Evolutionary conservation across 2,329 filamentous ascomycete species (phyloP).

Genomic region (Fusarium oxysporum): DNA sequence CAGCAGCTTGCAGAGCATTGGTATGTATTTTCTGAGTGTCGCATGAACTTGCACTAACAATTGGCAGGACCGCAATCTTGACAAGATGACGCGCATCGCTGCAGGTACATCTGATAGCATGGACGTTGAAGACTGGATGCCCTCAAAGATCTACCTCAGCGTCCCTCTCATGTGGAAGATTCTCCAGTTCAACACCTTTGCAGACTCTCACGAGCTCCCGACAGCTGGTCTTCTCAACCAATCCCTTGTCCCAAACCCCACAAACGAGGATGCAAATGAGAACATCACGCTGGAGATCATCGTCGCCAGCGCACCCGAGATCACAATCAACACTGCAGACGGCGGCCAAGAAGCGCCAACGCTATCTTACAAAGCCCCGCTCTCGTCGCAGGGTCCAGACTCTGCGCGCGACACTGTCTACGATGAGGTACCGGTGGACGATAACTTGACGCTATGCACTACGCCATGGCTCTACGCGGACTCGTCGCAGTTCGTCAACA

Average conservation of each 20-base stretch:
- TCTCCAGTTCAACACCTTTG: constrained; percentile 59
- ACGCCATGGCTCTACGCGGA: constrained; percentile 59
- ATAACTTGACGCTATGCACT: constrained; percentile 55
- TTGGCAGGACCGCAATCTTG: constrained; percentile 59
- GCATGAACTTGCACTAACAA: constrained; percentile 11
- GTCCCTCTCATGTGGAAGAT: constrained; percentile 66
- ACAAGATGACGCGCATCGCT: constrained; percentile 62
- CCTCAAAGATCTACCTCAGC: constrained; percentile 63
- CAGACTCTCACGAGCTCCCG: constrained; percentile 51
- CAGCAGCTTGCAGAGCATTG: constrained; percentile 58
- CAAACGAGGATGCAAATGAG: constrained; percentile 50
- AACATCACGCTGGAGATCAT: constrained; percentile 60
- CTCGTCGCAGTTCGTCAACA: constrained; percentile 53
- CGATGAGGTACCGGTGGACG: constrained; percentile 50
- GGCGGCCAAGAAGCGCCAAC: constrained; percentile 63
- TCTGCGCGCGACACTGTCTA: constrained; percentile 41
- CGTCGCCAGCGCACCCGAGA: constrained; percentile 63
- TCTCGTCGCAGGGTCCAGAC: constrained; percentile 36
- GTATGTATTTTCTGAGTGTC: constrained; percentile 47
- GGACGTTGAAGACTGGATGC: constrained; percentile 64
- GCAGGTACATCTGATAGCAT: constrained; percentile 58
- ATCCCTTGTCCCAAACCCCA: constrained; percentile 52
- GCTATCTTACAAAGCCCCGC: constrained; percentile 49
- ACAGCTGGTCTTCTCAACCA: constrained; percentile 56
- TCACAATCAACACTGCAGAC: constrained; percentile 63